Conservation (phyloP, 768 basidiomycete genomes). For the Hericium rajendrae region DNA sequence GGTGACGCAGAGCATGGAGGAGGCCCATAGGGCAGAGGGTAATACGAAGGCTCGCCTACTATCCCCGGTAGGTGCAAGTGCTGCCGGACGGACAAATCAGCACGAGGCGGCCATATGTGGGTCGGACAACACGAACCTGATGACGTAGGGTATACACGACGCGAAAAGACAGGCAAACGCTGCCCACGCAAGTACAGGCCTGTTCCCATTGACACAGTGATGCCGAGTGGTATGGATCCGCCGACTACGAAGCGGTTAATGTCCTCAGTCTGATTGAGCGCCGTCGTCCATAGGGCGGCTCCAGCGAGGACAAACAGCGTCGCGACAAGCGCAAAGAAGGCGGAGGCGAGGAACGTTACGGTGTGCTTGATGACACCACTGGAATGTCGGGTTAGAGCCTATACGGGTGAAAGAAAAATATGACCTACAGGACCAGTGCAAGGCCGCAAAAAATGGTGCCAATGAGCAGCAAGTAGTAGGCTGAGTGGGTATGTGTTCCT, state of each 20-base stretch:
- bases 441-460: conserved; percentile 60
- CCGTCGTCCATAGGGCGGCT: conserved; percentile 68
- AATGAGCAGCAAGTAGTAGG: conserved; percentile 67
- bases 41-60: background rate
- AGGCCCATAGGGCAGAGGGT: background rate
- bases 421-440: conserved; percentile 55
- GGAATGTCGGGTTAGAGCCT: conserved; percentile 1
- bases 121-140: conserved; percentile 41
- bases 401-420: background rate
- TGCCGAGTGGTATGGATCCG: conserved; percentile 41
- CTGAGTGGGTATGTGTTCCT: conserved; percentile 53
- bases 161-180: conserved; percentile 57
- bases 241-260: conserved; percentile 44
- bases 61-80: background rate
- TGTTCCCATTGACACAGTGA: conserved; percentile 49
- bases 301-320: conserved; percentile 58
- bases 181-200: conserved; percentile 67
- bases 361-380: conserved; percentile 63
- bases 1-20: background rate
- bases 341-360: conserved; percentile 58
- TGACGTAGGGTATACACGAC: conserved; percentile 66
- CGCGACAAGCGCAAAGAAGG: conserved; percentile 49
- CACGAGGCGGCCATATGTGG: background rate
- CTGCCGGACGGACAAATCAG: background rate
- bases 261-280: conserved; percentile 51